These are phyloP conservation scores for Tolypocladium amazonense DNA, from an alignment of 2,329 filamentous ascomycete genomes.

Conservation along the genomic window DNA sequence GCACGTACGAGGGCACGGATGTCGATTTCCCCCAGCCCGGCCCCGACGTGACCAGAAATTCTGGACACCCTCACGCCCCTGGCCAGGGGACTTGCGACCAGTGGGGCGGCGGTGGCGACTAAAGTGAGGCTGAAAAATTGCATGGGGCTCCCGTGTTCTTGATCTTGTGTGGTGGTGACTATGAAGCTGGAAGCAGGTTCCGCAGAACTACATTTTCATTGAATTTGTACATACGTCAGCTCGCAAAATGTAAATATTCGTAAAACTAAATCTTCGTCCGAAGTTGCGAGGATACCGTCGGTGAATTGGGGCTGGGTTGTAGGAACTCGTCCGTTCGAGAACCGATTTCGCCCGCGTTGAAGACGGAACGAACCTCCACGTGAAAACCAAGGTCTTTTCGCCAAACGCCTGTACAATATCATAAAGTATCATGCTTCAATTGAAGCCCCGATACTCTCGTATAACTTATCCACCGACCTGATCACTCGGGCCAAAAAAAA, in stretches of 20 bases:
- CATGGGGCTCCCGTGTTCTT: neutral
- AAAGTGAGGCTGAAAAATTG: neutral
- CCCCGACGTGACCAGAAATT: constrained; percentile 32
- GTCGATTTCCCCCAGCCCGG: constrained; percentile 59
- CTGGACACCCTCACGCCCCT: constrained; percentile 1
- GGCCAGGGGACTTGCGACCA: neutral
- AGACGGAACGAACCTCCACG: too few relatives aligned
- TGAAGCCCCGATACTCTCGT: too few relatives aligned
- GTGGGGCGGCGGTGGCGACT: neutral
- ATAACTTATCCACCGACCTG: too few relatives aligned
- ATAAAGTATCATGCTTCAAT: too few relatives aligned
- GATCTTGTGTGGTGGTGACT: neutral
- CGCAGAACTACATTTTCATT: neutral
- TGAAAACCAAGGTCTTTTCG: too few relatives aligned
- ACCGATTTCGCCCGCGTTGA: too few relatives aligned
- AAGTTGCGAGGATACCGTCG: too few relatives aligned
- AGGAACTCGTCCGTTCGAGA: too few relatives aligned
- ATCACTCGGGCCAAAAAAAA: too few relatives aligned
- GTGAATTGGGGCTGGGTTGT: too few relatives aligned
- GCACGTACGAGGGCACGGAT: constrained; percentile 44
- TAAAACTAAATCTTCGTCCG: too few relatives aligned
- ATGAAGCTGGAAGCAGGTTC: neutral
- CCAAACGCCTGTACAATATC: too few relatives aligned
- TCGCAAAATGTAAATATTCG: neutral
- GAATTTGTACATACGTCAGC: neutral